These are phyloP conservation scores for Tuber aestivum DNA, from an alignment of 495 filamentous ascomycete genomes.

Conservation along the genomic window DNA sequence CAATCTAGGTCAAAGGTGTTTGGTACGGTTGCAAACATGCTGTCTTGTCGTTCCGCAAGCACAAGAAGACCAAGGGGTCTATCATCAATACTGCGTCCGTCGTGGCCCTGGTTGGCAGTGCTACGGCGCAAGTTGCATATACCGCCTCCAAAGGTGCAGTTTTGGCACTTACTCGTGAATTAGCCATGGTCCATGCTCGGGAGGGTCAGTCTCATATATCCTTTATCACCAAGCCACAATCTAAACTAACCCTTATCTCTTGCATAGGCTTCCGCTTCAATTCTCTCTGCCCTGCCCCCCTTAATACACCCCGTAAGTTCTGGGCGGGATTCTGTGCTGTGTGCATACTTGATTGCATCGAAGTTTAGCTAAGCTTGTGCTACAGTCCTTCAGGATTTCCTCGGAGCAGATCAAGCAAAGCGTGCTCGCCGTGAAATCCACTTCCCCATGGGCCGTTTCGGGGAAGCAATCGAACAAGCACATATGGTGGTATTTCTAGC, in stretches of 20 bases:
- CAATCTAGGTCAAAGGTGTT: conserved; percentile 68
- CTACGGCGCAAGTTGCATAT: conserved; percentile 93
- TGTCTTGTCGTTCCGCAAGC: conserved; percentile 69
- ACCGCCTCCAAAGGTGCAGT: conserved; percentile 95
- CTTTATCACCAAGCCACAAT: no score
- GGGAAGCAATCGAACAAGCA: conserved; percentile 91
- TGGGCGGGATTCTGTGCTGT: background rate
- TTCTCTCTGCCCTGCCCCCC: conserved; percentile 79
- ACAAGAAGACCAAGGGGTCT: conserved; percentile 68
- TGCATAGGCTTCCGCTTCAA: conserved; percentile 67
- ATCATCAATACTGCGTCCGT: conserved; percentile 96
- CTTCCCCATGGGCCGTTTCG: conserved; percentile 91
- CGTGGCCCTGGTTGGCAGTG: conserved; percentile 83
- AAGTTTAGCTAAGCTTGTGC: conserved; percentile 16
- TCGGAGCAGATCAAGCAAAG: conserved; percentile 83
- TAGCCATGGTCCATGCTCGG: conserved; percentile 76
- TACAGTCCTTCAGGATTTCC: conserved; percentile 80
- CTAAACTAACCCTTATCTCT: conserved; percentile 4
- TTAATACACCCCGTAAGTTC: conserved; percentile 60
- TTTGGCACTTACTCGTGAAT: conserved; percentile 72
- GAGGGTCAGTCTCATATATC: conserved; percentile 51
- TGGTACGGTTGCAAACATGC: conserved; percentile 97
- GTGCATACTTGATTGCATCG: background rate
- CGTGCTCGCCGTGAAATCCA: conserved; percentile 82
- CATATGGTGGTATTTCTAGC: conserved; percentile 91